Evolutionary conservation across 1,284 basidiomycete species (phyloP), one percentile per base, ranked within the genome.

Genomic region (Microbotryomycetes sp.): DNA sequence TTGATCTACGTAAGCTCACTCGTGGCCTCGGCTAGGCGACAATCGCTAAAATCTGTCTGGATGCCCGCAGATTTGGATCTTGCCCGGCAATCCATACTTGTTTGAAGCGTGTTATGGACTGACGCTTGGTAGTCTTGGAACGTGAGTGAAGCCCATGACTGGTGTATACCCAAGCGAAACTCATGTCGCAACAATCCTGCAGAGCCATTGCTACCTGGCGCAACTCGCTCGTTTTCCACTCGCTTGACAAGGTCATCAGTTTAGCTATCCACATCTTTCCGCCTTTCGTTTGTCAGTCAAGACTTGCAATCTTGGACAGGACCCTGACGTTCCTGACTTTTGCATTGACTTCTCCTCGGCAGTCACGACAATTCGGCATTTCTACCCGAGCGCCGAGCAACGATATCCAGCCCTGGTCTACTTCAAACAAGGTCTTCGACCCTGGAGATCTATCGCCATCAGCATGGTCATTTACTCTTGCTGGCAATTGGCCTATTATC

Each of bases 141-240:
- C 67, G 60, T 66, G n/a, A 7, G 65, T 59, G 22, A 7, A 25
- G 6, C 48, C 54, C 54, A 6, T 19, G 23, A n/a, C 22, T 16
- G 15, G 49, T 49, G 46, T 9, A 23, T 1, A 15, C 16, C 29
- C 0, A 25, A 2, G 47, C 19, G 12, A 23, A 42, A 3, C 25
- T 45, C 4, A 9, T 7, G 4, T 4, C 1, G 26, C 22, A 0
- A 15, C 53, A 5, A 23, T 50, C 56, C 0, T 45, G 19, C 53
- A 63, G 65, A 0, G 72, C 70, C n/a, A 72, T 74, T 52, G 70
- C 70, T n/a, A 73, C 71, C 0, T 74, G 73, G 73, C 68, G 73
- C 47, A 74, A 74, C 58, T 74, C 72, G 42, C 69, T 74, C 49
- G 73, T 74, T 19, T 74, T 74, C 59, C 73, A 74, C 55, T 71